Base-by-base conservation (phyloP, 805 yeast genomes). In the Metschnikowia anglica region DNA sequence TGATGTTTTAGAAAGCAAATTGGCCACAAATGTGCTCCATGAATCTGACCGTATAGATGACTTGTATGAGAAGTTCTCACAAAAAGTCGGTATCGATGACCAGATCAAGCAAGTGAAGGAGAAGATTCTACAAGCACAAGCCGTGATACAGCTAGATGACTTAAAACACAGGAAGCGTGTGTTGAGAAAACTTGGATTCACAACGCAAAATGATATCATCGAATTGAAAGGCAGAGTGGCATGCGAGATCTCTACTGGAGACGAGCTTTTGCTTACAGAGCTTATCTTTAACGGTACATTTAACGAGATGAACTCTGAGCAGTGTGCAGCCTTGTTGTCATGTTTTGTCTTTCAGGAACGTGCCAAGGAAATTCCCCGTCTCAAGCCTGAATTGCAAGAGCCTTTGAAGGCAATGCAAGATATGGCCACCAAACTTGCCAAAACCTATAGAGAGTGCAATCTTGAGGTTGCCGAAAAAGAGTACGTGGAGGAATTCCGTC, bases 321-420 rank as follows among this genome's bases (percentile, higher is more conserved):
- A 89, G 62, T 82, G 95, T 63, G 97, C 97, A 10, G 88, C 97
- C 0, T 67, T 93, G 40, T 66, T 93, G 39, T 89, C 97, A 27
- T 89, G 97, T 67, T 93, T 91, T 65, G 97, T 95, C 4, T 93
- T 93, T 77, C 97, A 93, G 63, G 99, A 95, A 61, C 79, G 95
- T 58, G 86, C 96, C 30, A 89, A 89, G 60, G 96, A 87, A 59
- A 76, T 81, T 0, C 93, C 96, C 39, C 78, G 91, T 52, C 72
- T 93, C 54, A 81, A 86, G 54, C 89, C 96, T 0, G 97, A 89
- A 53, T 73, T 93, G 39, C 81, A 91, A n/a, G 97, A 89, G 59
- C 98, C 99, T 3, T 76, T 87, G 59, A 83, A 89, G 52, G 82
- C 82, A 12, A 72, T 93, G 75, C 90, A 85, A 64, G 93, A 88